Conservation (phyloP, 495 filamentous ascomycete genomes). For the Paragyromitra xinjiangensis region DNA sequence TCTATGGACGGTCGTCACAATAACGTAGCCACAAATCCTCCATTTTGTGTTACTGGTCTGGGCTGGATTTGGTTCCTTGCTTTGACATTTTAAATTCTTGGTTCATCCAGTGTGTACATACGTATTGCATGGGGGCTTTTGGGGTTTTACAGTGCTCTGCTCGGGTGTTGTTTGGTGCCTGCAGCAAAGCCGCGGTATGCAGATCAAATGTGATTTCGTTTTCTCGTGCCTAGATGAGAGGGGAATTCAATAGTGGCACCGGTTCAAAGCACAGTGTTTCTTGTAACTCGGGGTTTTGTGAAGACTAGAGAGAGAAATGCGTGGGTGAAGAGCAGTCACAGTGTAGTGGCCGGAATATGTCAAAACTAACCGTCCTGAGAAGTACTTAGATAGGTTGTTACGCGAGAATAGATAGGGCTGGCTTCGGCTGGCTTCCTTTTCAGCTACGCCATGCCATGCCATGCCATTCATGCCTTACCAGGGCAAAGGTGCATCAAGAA, state of each 20-base stretch:
- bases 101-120: slow-evolving; percentile 6
- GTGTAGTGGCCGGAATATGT: slow-evolving; percentile 13
- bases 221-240: slow-evolving; percentile 15
- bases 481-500: not conserved
- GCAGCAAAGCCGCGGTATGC: slow-evolving; percentile 31
- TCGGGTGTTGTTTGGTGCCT: slow-evolving; percentile 30
- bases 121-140: not conserved
- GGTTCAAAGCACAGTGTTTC: not conserved
- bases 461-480: not conserved
- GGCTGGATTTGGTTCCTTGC: slow-evolving; percentile 8
- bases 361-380: slow-evolving; percentile 9
- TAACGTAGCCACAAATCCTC: slow-evolving; percentile 28
- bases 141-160: not conserved
- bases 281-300: slow-evolving; percentile 1
- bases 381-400: slow-evolving; percentile 2
- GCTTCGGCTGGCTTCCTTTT: not conserved
- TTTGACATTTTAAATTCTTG: not conserved
- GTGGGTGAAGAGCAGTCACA: slow-evolving; percentile 30
- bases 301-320: not conserved
- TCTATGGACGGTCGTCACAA: slow-evolving; percentile 28
- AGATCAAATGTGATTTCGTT: slow-evolving; percentile 42
- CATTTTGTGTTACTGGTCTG: not conserved
- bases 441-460: not conserved
- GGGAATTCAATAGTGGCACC: not conserved
- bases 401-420: slow-evolving; percentile 5